phyloP scores from a whole-genome alignment of 129 eudicot species.

The Pulicaria dysenterica region DNA sequence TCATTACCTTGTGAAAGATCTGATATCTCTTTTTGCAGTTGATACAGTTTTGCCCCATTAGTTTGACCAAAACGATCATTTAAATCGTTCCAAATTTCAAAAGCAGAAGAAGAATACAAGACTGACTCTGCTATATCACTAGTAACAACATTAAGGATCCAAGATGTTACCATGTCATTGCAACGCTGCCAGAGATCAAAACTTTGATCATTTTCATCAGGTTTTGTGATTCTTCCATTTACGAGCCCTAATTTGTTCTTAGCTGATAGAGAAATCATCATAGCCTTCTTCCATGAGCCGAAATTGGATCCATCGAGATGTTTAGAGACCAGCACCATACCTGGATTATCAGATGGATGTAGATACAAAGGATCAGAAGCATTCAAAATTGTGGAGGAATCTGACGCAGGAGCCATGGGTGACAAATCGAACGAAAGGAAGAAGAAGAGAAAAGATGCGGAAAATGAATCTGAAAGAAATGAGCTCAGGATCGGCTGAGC shows the following conservation, averaged over 20 bases:
- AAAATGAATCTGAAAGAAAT: too few relatives aligned
- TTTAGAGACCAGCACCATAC: too few relatives aligned
- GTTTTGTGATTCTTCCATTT: too few relatives aligned
- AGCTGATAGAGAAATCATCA: neutral
- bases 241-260: neutral
- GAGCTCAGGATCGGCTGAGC: too few relatives aligned
- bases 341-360: too few relatives aligned
- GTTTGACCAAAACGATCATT: neutral
- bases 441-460: too few relatives aligned
- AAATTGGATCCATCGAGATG: neutral
- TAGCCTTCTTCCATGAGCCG: neutral
- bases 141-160: conserved; percentile 8
- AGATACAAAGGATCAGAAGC: too few relatives aligned
- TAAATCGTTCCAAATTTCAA: neutral
- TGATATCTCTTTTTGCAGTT: neutral
- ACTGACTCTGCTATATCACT: neutral
- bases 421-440: too few relatives aligned
- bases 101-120: neutral
- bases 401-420: too few relatives aligned
- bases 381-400: too few relatives aligned
- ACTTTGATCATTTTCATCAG: too few relatives aligned
- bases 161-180: conserved; percentile 12
- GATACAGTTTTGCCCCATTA: too few relatives aligned
- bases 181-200: conserved; percentile 1
- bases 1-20: neutral